phyloP scores from a whole-genome alignment of 192 early-diverging fungal species.

The Podila horticola region DNA sequence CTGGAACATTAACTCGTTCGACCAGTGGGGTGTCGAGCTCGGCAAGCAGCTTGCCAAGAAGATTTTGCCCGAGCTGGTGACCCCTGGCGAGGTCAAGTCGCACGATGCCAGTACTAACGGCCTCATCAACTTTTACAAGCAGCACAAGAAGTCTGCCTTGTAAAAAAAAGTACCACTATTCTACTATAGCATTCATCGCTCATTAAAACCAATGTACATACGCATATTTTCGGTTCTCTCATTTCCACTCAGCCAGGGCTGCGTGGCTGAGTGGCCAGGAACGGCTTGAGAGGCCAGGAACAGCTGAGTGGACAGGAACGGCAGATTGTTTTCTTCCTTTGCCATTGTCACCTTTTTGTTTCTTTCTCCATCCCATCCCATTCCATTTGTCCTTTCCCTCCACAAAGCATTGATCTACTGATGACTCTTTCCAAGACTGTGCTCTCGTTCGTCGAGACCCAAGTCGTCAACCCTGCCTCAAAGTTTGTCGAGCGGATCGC shows the following conservation, averaged over 20 bases:
- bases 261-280: too few relatives aligned
- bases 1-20: slow-evolving; percentile 98
- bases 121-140: slow-evolving; percentile 93
- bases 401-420: not conserved
- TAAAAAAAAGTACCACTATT: not conserved
- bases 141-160: slow-evolving; percentile 54
- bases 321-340: not conserved
- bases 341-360: not conserved
- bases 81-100: slow-evolving; percentile 60
- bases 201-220: not conserved
- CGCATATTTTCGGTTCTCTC: not conserved
- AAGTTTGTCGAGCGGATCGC: slow-evolving; percentile 40
- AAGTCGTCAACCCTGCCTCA: slow-evolving; percentile 36
- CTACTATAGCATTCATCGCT: too few relatives aligned
- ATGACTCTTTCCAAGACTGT: slow-evolving; percentile 33
- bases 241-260: too few relatives aligned
- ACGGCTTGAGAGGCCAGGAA: too few relatives aligned
- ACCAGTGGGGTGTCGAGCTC: slow-evolving; percentile 97
- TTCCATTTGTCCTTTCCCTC: not conserved
- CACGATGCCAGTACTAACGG: slow-evolving; percentile 98
- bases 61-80: slow-evolving; percentile 88
- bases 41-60: slow-evolving; percentile 99
- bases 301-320: too few relatives aligned
- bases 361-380: not conserved
- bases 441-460: slow-evolving; percentile 25